phyloP scores from a whole-genome alignment of 768 basidiomycete species.

The Strobilomyces confusus region DNA sequence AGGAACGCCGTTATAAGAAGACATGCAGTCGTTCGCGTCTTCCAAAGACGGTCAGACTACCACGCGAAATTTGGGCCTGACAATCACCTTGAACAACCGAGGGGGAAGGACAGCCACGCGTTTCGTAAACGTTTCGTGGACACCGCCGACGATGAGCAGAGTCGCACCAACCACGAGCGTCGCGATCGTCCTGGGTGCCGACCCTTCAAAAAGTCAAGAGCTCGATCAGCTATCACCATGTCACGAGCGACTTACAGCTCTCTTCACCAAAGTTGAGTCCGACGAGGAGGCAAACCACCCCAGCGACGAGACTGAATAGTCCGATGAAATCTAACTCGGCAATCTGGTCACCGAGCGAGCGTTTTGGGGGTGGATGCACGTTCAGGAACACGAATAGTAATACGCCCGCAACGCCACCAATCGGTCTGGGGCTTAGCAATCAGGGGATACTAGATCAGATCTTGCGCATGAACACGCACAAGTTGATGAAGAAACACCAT shows the following conservation, averaged over 20 bases:
- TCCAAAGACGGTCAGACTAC: too few relatives aligned
- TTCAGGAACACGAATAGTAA: slow-evolving; percentile 73
- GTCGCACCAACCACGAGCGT: slow-evolving; percentile 53
- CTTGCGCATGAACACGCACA: slow-evolving; percentile 37
- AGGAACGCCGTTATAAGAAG: too few relatives aligned
- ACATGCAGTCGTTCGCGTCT: too few relatives aligned
- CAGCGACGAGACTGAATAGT: slow-evolving; percentile 54
- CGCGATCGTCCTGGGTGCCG: slow-evolving; percentile 49
- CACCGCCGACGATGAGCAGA: slow-evolving; percentile 43
- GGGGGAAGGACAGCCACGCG: slow-evolving; percentile 71
- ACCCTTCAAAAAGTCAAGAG: slow-evolving; percentile 35
- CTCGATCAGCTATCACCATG: background rate
- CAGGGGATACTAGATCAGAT: background rate
- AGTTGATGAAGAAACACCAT: slow-evolving; percentile 79
- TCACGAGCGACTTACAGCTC: slow-evolving; percentile 44
- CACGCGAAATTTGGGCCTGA: too few relatives aligned
- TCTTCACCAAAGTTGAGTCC: slow-evolving; percentile 70
- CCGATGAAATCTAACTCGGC: slow-evolving; percentile 69
- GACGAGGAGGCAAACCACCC: slow-evolving; percentile 64
- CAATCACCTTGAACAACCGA: slow-evolving; percentile 39
- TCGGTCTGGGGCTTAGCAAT: slow-evolving; percentile 44
- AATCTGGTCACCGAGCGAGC: slow-evolving; percentile 53
- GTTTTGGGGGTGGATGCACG: slow-evolving; percentile 64
- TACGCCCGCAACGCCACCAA: slow-evolving; percentile 57
- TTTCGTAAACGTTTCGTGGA: slow-evolving; percentile 59